A percentile compares a stretch with the other conserved stretches of the same genome.
Evolutionary conservation across 2,329 filamentous ascomycete genomes (phyloP).

Genomic region (Ophiostoma perfectum): DNA sequence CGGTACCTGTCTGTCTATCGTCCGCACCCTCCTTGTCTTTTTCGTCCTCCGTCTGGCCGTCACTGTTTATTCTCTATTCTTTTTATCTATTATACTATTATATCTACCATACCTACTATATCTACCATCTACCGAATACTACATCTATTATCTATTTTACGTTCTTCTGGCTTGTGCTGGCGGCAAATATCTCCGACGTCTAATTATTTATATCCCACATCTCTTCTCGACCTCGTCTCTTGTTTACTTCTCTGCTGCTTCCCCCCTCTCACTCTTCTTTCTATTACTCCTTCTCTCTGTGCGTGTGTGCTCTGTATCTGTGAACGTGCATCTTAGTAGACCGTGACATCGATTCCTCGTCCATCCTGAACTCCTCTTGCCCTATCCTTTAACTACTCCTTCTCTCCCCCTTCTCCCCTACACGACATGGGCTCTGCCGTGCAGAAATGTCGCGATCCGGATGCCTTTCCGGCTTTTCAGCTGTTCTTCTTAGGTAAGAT

Average conservation of each 20-base stretch:
- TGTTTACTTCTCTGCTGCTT: not conserved
- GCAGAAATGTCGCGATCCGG: conserved; percentile 53
- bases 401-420: no score
- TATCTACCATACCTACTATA: not conserved
- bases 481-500: conserved; percentile 75
- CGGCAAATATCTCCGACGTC: not conserved
- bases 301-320: no score
- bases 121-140: not conserved
- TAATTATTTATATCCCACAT: not conserved
- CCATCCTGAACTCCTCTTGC: not conserved
- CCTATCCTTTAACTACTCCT: not conserved
- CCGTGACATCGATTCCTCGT: no score
- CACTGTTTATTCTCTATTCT: not conserved
- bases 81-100: not conserved
- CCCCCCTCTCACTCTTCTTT: not conserved
- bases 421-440: conserved; percentile 49
- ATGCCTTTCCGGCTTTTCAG: conserved; percentile 75
- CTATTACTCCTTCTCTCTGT: not conserved
- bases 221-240: not conserved
- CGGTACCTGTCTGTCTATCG: no score
- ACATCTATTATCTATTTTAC: not conserved
- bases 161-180: not conserved
- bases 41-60: not conserved
- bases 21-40: not conserved
- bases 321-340: no score